A percentile compares a stretch with the other conserved stretches of the same genome.
Conservation (phyloP, 2,329 filamentous ascomycete species). For the Fusarium oligoseptatum region DNA sequence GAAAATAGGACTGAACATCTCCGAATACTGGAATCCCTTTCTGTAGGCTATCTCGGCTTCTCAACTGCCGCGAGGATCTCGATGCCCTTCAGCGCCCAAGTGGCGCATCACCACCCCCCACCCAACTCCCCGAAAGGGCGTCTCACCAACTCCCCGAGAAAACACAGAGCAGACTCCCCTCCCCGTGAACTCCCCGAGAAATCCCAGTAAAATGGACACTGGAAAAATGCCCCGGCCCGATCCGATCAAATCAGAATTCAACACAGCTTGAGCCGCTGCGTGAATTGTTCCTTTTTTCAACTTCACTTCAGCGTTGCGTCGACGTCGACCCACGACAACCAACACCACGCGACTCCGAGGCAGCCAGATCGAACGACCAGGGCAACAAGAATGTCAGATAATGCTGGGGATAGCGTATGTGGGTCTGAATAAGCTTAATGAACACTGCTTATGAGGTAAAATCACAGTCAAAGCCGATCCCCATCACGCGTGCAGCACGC, state of each 20-base stretch:
- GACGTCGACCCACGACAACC: slow-evolving; percentile 4
- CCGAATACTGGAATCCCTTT: not conserved
- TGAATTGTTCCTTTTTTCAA: slow-evolving; percentile 20
- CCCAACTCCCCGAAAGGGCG: slow-evolving; percentile 5
- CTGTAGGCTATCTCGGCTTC: not conserved
- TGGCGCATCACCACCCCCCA: slow-evolving; percentile 1
- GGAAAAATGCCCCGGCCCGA: slow-evolving; percentile 5
- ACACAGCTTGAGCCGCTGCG: slow-evolving; percentile 10
- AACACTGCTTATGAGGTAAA: slow-evolving; percentile 20
- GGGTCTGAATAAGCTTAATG: slow-evolving; percentile 37
- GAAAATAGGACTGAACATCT: not conserved
- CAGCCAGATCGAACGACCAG: slow-evolving; percentile 3
- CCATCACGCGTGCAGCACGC: slow-evolving; percentile 1
- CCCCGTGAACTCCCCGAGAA: slow-evolving; percentile 31
- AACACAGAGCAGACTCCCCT: slow-evolving; percentile 7
- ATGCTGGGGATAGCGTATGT: slow-evolving; percentile 24
- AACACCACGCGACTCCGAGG: slow-evolving; percentile 8
- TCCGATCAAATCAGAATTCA: slow-evolving; percentile 24
- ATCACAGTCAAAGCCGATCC: slow-evolving; percentile 5
- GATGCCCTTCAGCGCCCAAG: not conserved
- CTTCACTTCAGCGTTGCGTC: slow-evolving; percentile 12
- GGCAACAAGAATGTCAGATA: slow-evolving; percentile 3
- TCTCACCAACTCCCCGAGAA: slow-evolving; percentile 30
- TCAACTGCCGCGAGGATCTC: slow-evolving; percentile 2
- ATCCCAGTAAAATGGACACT: slow-evolving; percentile 3